Percentiles rank a stretch among this genome's conserved stretches.
These are phyloP conservation scores for Hypoxylon fragiforme DNA, from an alignment of 495 filamentous ascomycete genomes.

Conservation along the genomic window DNA sequence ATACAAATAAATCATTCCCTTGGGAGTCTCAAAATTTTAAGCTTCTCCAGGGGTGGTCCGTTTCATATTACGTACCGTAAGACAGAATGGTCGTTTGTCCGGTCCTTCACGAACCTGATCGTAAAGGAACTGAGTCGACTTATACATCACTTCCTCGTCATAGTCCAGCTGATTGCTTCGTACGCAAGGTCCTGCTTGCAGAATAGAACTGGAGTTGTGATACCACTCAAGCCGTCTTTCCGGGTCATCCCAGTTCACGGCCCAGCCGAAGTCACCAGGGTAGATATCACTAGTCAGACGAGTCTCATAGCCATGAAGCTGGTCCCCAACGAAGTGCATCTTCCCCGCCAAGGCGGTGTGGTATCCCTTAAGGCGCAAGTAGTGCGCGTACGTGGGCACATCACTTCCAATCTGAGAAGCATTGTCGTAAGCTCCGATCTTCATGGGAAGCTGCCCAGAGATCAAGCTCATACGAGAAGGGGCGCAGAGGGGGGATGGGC, in stretches of 20 bases:
- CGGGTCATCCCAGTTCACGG: conserved; percentile 86
- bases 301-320: conserved; percentile 87
- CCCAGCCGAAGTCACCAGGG: conserved; percentile 87
- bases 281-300: conserved; percentile 91
- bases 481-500: conserved; percentile 84
- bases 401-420: conserved; percentile 74
- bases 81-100: conserved; percentile 72
- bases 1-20: background rate
- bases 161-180: conserved; percentile 93
- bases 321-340: conserved; percentile 95
- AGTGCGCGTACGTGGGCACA: conserved; percentile 84
- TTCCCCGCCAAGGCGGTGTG: conserved; percentile 89
- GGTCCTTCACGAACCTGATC: conserved; percentile 74
- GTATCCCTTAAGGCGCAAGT: conserved; percentile 80
- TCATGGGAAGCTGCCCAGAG: conserved; percentile 81
- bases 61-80: conserved; percentile 57
- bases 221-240: conserved; percentile 86
- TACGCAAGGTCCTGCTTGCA: conserved; percentile 80
- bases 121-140: conserved; percentile 78
- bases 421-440: conserved; percentile 87
- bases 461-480: conserved; percentile 89
- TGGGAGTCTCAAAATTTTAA: background rate
- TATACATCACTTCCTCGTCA: conserved; percentile 90
- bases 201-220: conserved; percentile 86
- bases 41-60: too few relatives aligned